Conservation (phyloP, 441 rosid species). For the Eruca vesicaria region DNA sequence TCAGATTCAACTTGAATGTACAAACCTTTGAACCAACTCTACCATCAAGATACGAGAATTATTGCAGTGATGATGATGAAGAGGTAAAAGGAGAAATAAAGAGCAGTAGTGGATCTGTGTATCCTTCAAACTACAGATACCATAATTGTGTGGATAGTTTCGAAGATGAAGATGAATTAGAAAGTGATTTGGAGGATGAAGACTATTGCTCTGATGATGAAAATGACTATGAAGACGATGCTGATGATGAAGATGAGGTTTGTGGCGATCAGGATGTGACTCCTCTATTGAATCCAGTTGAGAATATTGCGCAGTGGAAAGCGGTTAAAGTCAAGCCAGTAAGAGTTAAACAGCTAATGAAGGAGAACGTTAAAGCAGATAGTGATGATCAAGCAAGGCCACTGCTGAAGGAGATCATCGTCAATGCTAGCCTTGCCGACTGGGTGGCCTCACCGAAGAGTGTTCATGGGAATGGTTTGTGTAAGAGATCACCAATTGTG, state of each 20-base stretch:
- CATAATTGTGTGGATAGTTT: constrained; percentile 50
- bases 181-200: constrained; percentile 58
- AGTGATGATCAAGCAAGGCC: constrained; percentile 27
- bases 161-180: constrained; percentile 53
- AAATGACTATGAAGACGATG: constrained; percentile 37
- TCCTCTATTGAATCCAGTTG: constrained; percentile 57
- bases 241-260: constrained; percentile 38
- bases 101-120: constrained; percentile 18
- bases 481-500: constrained; percentile 36
- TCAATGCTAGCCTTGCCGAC: constrained; percentile 54
- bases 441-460: constrained; percentile 45
- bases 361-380: constrained; percentile 41
- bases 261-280: constrained; percentile 35
- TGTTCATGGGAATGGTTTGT: constrained; percentile 25
- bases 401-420: constrained; percentile 35
- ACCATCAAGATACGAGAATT: constrained; percentile 24
- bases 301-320: constrained; percentile 62
- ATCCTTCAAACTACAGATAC: constrained; percentile 52
- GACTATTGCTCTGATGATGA: constrained; percentile 35
- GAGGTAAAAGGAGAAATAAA: constrained; percentile 34
- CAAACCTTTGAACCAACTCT: constrained; percentile 56
- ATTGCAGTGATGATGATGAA: constrained; percentile 31
- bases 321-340: constrained; percentile 50
- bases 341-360: constrained; percentile 25
- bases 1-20: constrained; percentile 65